Conservation (phyloP, 805 yeast species). For the Dipodascopsis tothii region DNA sequence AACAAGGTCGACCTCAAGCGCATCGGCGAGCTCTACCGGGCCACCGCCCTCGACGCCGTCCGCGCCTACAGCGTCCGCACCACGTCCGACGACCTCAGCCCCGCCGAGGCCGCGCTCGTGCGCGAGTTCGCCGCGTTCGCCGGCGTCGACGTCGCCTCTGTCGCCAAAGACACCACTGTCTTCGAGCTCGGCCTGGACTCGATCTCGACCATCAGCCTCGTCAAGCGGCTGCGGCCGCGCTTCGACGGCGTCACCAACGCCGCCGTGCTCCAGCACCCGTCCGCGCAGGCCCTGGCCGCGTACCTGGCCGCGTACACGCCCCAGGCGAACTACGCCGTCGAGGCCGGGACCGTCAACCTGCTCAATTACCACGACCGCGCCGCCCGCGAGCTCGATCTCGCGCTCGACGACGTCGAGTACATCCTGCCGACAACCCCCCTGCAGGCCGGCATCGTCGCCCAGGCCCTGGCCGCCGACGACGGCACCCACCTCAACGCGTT, state of each 20-base stretch:
- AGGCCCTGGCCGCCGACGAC: conserved; percentile 3
- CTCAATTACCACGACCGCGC: conserved; percentile 13
- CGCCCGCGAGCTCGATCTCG: conserved; percentile 6
- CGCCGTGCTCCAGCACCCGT: not conserved
- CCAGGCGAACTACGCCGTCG: not conserved
- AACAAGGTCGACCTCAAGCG: conserved; percentile 23
- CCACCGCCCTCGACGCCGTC: not conserved
- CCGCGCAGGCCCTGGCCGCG: not conserved
- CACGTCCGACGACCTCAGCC: not conserved
- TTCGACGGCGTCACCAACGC: conserved; percentile 7
- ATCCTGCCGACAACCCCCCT: conserved; percentile 24
- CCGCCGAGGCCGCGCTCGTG: conserved; percentile 8
- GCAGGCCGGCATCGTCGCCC: conserved; percentile 24
- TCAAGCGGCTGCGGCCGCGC: conserved; percentile 6
- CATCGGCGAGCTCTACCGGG: conserved; percentile 8
- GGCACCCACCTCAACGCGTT: conserved; percentile 14
- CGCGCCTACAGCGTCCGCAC: not conserved
- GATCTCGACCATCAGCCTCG: conserved; percentile 20
- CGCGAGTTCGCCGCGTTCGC: conserved; percentile 3
- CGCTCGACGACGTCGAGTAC: conserved; percentile 13
- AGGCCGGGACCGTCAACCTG: not conserved
- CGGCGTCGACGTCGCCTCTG: not conserved
- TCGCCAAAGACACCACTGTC: conserved; percentile 10
- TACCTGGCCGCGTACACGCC: not conserved
- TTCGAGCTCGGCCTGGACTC: conserved; percentile 27